Conservation (phyloP, 495 filamentous ascomycete genomes). For the Penicillium salamii region DNA sequence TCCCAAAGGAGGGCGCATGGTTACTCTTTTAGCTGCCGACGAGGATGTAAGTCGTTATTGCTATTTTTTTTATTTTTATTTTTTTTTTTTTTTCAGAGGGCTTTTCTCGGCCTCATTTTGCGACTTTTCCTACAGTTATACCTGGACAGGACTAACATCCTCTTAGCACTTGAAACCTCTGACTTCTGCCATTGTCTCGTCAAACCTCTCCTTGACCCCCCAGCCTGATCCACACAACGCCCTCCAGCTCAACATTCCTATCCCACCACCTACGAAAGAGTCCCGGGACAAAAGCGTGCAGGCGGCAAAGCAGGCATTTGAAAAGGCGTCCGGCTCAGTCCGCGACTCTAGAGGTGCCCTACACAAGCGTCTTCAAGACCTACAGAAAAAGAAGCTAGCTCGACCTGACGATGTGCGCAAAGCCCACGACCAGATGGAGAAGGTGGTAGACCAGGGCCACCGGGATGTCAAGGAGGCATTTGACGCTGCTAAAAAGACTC, state of each 20-base stretch:
- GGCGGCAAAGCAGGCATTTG: slow-evolving; percentile 58
- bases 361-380: slow-evolving; percentile 62
- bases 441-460: slow-evolving; percentile 66
- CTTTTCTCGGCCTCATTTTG: too few species aligned
- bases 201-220: slow-evolving; percentile 69
- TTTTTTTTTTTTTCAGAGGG: neutral
- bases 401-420: slow-evolving; percentile 66
- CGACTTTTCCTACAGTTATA: neutral
- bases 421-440: slow-evolving; percentile 68
- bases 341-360: slow-evolving; percentile 56
- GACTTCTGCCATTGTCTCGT: slow-evolving; percentile 64
- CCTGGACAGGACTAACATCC: neutral
- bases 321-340: slow-evolving; percentile 51
- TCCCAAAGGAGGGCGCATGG: slow-evolving; percentile 63
- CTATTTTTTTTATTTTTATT: too few species aligned
- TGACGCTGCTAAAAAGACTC: slow-evolving; percentile 59
- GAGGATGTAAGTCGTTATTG: slow-evolving; percentile 53
- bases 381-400: slow-evolving; percentile 53
- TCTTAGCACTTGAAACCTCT: slow-evolving; percentile 66
- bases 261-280: slow-evolving; percentile 68
- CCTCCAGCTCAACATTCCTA: slow-evolving; percentile 66
- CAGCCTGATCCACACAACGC: slow-evolving; percentile 65
- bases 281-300: slow-evolving; percentile 51
- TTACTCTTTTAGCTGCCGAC: slow-evolving; percentile 64
- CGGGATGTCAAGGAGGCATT: slow-evolving; percentile 65